These are phyloP conservation scores for Hansenula lynferdii DNA, from an alignment of 1,139 yeast genomes.

Conservation along the genomic window DNA sequence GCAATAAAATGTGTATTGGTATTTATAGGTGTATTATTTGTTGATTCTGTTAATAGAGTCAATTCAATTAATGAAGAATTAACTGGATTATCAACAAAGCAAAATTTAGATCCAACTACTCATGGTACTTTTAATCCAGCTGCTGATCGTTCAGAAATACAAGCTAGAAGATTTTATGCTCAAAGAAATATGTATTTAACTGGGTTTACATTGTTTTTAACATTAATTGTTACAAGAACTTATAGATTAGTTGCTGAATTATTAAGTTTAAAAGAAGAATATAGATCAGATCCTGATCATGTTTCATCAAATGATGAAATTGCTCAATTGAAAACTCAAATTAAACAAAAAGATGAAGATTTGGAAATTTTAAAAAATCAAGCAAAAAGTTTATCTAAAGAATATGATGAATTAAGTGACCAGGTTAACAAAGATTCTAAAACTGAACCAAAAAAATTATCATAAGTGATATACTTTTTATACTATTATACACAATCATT, in stretches of 20 bases:
- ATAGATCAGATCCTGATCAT: slow-evolving; percentile 24
- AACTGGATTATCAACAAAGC: slow-evolving; percentile 18
- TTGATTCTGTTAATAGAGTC: slow-evolving; percentile 87
- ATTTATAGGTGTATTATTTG: slow-evolving; percentile 76
- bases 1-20: slow-evolving; percentile 79
- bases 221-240: slow-evolving; percentile 84
- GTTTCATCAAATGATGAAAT: slow-evolving; percentile 30
- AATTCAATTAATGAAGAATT: slow-evolving; percentile 65
- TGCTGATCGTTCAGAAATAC: slow-evolving; percentile 68
- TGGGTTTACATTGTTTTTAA: slow-evolving; percentile 90
- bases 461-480: no score
- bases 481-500: no score
- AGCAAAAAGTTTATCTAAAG: slow-evolving; percentile 60
- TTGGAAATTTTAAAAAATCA: slow-evolving; percentile 66
- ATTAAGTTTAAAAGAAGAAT: slow-evolving; percentile 53
- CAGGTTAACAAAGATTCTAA: no score
- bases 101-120: slow-evolving; percentile 18
- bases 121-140: slow-evolving; percentile 10
- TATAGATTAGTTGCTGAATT: slow-evolving; percentile 76
- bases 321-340: slow-evolving; percentile 44
- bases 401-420: slow-evolving; percentile 49
- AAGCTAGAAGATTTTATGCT: slow-evolving; percentile 89
- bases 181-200: slow-evolving; percentile 97
- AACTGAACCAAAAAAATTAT: no score
- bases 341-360: slow-evolving; percentile 59